Conservation (phyloP, 805 yeast genomes). For the Starmera caribaea region DNA sequence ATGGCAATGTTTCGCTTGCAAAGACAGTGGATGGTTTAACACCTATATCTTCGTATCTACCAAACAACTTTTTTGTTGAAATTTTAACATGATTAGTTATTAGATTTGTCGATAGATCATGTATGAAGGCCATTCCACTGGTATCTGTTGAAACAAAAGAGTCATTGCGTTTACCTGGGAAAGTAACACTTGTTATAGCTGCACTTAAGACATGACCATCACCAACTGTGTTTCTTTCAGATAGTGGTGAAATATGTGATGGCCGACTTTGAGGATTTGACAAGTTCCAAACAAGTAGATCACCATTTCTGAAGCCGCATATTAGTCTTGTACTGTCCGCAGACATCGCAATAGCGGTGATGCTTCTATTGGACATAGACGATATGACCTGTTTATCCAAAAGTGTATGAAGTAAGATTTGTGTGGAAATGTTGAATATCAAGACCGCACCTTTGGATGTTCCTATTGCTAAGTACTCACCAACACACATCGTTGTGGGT, state of each 20-base stretch:
- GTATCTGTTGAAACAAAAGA: slow-evolving; percentile 46
- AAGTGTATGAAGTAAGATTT: slow-evolving; percentile 39
- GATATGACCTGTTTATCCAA: slow-evolving; percentile 9
- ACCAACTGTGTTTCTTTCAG: slow-evolving; percentile 15
- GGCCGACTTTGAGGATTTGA: slow-evolving; percentile 21
- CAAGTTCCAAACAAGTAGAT: slow-evolving; percentile 61
- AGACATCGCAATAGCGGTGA: slow-evolving; percentile 50
- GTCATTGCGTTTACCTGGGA: slow-evolving; percentile 44
- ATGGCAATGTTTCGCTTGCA: slow-evolving; percentile 43
- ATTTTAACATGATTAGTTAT: slow-evolving; percentile 35
- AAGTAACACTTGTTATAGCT: slow-evolving; percentile 33
- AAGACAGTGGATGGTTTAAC: slow-evolving; percentile 23
- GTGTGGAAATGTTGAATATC: slow-evolving; percentile 55
- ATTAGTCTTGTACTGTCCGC: slow-evolving; percentile 62
- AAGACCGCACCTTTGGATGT: slow-evolving; percentile 58
- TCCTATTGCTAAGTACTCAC: slow-evolving; percentile 50
- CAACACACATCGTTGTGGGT: slow-evolving; percentile 35
- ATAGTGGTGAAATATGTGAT: slow-evolving; percentile 14
- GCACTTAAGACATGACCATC: slow-evolving; percentile 22
- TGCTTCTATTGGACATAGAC: slow-evolving; percentile 30
- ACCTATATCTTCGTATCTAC: slow-evolving; percentile 26
- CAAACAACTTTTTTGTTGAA: slow-evolving; percentile 41
- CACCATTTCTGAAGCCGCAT: slow-evolving; percentile 60
- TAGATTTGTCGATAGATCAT: slow-evolving; percentile 36
- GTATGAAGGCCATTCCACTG: slow-evolving; percentile 50